Base-by-base conservation (phyloP, 116 monocot genomes). In the Iris pallida region DNA sequence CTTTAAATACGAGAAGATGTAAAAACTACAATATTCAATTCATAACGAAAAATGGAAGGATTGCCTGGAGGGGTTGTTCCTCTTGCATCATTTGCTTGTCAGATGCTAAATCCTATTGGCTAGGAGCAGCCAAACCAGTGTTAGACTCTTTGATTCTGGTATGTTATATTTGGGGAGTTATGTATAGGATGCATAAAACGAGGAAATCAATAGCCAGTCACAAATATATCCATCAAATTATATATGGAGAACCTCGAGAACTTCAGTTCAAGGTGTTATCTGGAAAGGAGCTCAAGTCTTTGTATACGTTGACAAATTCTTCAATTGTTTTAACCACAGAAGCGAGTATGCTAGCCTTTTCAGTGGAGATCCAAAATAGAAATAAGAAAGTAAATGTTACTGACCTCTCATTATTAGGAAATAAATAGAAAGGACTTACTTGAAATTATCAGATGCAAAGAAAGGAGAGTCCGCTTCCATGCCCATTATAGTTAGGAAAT, bases 41-140 rank as follows among this genome's bases (percentile, higher is more conserved):
- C 11, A 4, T 64, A 18, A 47, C 10, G 18, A 47, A 46, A 47
- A 19, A 18, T 46, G 40, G 46, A 47, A 7, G 2, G 10, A 5
- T 15, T 66, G 88, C 95, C 81, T 95, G 88, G 73, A 95, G 88
- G 46, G 95, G 91, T 70, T 91, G 95, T 65, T 95, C 95, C 59
- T 95, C 95, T 75, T 95, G 88, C 95, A 95, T 95, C 94, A 95
- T 90, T 77, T 95, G 90, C 67, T 95, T 90, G 60, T 90, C 90
- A 68, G 95, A 90, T 47, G 90, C 95, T 12, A 95, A 72, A 73
- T 95, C 95, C 90, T 90, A 95, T 45, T 90, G 95, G 66, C 90
- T 90, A 16, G 95, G 95, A 69, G 90, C 77, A 59, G 86, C 95
- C 72, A 95, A 72, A 44, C 95, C 95, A 42, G 90, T 95, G 60